Evolutionary conservation across 495 filamentous ascomycete genomes (phyloP), one percentile per base, ranked within the genome.

Genomic region (Penicillium lagena): DNA sequence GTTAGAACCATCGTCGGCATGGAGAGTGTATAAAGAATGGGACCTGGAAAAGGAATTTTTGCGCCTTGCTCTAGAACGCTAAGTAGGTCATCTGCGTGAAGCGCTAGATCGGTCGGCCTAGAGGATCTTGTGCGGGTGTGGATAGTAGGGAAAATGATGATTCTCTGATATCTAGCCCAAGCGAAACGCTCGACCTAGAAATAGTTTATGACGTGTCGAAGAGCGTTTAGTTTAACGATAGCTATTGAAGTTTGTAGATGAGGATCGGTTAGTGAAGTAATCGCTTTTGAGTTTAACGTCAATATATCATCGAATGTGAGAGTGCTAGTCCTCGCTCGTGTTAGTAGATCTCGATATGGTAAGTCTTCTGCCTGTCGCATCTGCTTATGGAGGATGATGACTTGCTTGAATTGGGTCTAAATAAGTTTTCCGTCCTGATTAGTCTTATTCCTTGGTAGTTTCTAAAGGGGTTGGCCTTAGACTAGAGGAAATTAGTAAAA

Each of bases 111-210:
- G 30, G 30, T 32, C 11, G 30, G 30, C 7, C 30, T 11, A 32
- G 30, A 7, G 30, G 30, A 32, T 32, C 11, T 39, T 4, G 15
- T 39, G 4, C 37, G 37, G 7, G 12, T 50, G 39, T 53, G 46
- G 12, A 28, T 11, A 7, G 50, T 35, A 28, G 47, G 35, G 40
- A 50, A 50, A 12, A 39, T 32, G 33, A 39, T 50, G 36, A 53
- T 50, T 37, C 32, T 50, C 17, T 53, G 40, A 35, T 9, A 41
- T 14, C 37, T 10, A 7, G 42, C n/a, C 29, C 13, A 12, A 22
- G 43, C 43, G 48, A 47, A 51, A 28, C 42, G 27, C 29, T 51
- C 48, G 12, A 51, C 48, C 35, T 32, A 36, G 41, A 46, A 15
- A 40, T 35, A 31, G 14, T 51, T 51, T 2, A 51, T 9, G 27